These are phyloP conservation scores for Suillus discolor DNA, from an alignment of 768 basidiomycete genomes.

Conservation along the genomic window DNA sequence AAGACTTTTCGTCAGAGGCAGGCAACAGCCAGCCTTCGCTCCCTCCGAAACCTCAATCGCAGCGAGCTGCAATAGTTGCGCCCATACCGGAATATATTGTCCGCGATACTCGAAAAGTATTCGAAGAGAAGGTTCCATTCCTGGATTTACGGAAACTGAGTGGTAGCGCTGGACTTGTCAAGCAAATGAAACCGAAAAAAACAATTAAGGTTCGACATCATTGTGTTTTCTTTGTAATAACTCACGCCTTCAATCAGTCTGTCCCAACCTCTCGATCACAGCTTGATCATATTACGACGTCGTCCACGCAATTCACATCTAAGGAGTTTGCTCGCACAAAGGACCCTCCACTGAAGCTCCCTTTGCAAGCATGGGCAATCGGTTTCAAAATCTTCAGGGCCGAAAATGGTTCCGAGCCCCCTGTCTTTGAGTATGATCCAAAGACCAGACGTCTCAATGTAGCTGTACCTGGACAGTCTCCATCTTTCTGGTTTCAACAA, in stretches of 20 bases:
- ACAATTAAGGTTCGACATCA: conserved; percentile 22
- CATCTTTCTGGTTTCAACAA: neutral
- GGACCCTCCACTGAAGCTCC: conserved; percentile 13
- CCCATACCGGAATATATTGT: conserved; percentile 20
- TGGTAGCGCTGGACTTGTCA: conserved; percentile 1
- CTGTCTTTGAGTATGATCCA: neutral
- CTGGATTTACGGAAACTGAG: conserved; percentile 13
- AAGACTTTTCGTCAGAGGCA: conserved; percentile 19
- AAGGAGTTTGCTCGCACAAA: conserved; percentile 4
- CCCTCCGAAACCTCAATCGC: neutral
- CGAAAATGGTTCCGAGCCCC: neutral
- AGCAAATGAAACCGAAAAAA: conserved; percentile 28
- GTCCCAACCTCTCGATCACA: neutral
- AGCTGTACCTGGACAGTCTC: neutral
- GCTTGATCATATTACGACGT: conserved; percentile 29
- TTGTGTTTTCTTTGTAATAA: neutral
- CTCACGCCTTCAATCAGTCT: neutral
- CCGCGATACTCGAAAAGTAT: conserved; percentile 4
- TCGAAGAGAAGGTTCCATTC: conserved; percentile 10
- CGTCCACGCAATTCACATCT: conserved; percentile 27
- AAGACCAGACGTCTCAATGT: neutral
- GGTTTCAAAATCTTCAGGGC: conserved; percentile 17
- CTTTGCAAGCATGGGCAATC: conserved; percentile 31
- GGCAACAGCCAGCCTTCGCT: conserved; percentile 18
- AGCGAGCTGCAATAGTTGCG: neutral